These are phyloP conservation scores for Falciphora oryzae DNA, from an alignment of 2,329 filamentous ascomycete species.

Conservation along the genomic window DNA sequence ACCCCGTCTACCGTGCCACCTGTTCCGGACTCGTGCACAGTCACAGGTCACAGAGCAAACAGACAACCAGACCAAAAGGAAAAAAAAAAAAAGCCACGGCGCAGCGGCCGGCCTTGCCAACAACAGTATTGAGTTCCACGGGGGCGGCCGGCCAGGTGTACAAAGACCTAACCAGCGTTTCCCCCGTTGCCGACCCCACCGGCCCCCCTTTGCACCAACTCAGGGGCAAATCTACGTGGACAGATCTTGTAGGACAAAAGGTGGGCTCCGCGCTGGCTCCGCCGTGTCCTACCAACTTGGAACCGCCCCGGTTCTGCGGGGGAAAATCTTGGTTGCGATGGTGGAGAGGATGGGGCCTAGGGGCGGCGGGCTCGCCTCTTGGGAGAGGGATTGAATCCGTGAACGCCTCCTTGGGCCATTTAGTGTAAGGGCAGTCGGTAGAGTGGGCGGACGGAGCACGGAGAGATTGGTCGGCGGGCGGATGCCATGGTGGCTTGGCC, in stretches of 20 bases:
- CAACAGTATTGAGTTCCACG: too few species aligned
- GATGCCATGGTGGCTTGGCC: not conserved
- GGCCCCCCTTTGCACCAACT: constrained; percentile 12
- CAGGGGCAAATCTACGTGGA: constrained; percentile 9
- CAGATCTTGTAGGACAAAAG: constrained; percentile 4
- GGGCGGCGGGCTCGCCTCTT: too few species aligned
- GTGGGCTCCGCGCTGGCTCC: not conserved
- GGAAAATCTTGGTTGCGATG: too few species aligned
- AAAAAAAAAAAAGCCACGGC: constrained; percentile 1
- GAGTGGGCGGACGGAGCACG: not conserved
- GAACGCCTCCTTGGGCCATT: not conserved
- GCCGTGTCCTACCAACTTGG: not conserved
- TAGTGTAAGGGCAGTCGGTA: not conserved
- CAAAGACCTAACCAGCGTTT: too few species aligned
- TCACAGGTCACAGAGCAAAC: not conserved
- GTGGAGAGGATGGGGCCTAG: too few species aligned
- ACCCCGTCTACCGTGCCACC: too few species aligned
- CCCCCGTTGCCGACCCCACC: too few species aligned
- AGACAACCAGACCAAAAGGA: not conserved
- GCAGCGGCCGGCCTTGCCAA: not conserved
- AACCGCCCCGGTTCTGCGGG: too few species aligned
- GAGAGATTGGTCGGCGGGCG: not conserved
- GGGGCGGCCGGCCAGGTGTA: too few species aligned
- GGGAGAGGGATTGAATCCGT: too few species aligned
- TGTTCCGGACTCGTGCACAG: not conserved